Evolutionary conservation across 768 basidiomycete species (phyloP), one percentile per base, ranked within the genome.

Genomic region (Brasilioporus rufonigricans): DNA sequence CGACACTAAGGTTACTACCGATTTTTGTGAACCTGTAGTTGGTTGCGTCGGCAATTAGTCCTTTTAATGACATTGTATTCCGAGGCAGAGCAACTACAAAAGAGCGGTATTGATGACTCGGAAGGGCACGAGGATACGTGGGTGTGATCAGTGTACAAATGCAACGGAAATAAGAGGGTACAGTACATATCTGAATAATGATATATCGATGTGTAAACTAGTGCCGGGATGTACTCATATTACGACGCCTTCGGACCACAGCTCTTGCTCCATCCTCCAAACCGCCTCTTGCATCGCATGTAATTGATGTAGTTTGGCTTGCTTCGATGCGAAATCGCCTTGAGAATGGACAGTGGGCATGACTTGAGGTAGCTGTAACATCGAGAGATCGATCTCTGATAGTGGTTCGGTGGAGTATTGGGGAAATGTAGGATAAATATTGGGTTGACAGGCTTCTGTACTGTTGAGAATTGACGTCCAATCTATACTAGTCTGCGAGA

Each of bases 1-100:
- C 74, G 86, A 54, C 87, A 89, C 69, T 88, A 68, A n/a, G 73
- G 46, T 44, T 6, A 18, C 16, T 43, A 39, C 13, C n/a, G 26
- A 21, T 29, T 23, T 44, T 21, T 7, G n/a, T n/a, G n/a, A n/a
- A n/a, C n/a, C n/a, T 32, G 24, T 45, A 29, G 14, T 12, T 21
- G 33, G n/a, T n/a, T 5, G 11, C 11, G 10, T 32, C 31, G 31
- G 31, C 10, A 32, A 32, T 32, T 32, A 32, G 31, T 32, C 13
- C 31, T 32, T 32, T 32, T 9, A 32, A 32, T 32, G 19, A 6
- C 13, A 40, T 41, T 47, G 39, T 47, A 33, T 64, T 62, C 4
- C 44, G 33, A 26, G 21, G 6, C 5, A n/a, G 21, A 53, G 33
- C 33, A 11, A 33, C 33, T n/a, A 38, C 14, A 9, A 2, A n/a